These are phyloP conservation scores for Viscum album DNA, from an alignment of 177 flowering plant genomes.

Conservation along the genomic window DNA sequence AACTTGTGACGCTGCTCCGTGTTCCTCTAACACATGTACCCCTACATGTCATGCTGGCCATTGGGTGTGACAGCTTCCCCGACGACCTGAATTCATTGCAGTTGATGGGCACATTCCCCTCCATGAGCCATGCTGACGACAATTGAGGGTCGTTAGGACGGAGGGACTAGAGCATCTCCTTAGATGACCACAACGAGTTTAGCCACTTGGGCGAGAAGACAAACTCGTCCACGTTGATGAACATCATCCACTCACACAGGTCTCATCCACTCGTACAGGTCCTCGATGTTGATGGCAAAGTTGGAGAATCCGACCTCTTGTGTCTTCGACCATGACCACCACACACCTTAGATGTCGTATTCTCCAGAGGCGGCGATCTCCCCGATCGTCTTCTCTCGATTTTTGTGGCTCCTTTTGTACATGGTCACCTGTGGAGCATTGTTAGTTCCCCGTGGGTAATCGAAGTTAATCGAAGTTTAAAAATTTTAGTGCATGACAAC, in stretches of 20 bases:
- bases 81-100: slow-evolving; percentile 86
- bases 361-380: slow-evolving; percentile 28
- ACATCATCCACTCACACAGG: slow-evolving; percentile 76
- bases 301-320: slow-evolving; percentile 96
- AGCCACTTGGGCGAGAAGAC: slow-evolving; percentile 50
- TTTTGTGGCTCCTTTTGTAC: slow-evolving; percentile 73
- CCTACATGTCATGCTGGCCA: slow-evolving; percentile 66
- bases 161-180: slow-evolving; percentile 25
- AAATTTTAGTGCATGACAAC: too few species aligned
- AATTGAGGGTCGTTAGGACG: slow-evolving; percentile 9
- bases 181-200: slow-evolving; percentile 25
- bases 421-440: too few species aligned
- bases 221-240: too few species aligned
- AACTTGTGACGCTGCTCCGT: slow-evolving; percentile 69
- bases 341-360: slow-evolving; percentile 26
- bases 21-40: slow-evolving; percentile 59
- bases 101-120: slow-evolving; percentile 42
- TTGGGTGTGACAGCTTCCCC: slow-evolving; percentile 37
- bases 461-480: too few species aligned
- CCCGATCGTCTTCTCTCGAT: slow-evolving; percentile 18
- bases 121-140: not conserved
- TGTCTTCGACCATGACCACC: slow-evolving; percentile 82
- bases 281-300: slow-evolving; percentile 26
- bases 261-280: too few species aligned
- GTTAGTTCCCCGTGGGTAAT: too few species aligned